phyloP scores from a whole-genome alignment of 2,329 filamentous ascomycete species.

The Dactylellina parvicollis region DNA sequence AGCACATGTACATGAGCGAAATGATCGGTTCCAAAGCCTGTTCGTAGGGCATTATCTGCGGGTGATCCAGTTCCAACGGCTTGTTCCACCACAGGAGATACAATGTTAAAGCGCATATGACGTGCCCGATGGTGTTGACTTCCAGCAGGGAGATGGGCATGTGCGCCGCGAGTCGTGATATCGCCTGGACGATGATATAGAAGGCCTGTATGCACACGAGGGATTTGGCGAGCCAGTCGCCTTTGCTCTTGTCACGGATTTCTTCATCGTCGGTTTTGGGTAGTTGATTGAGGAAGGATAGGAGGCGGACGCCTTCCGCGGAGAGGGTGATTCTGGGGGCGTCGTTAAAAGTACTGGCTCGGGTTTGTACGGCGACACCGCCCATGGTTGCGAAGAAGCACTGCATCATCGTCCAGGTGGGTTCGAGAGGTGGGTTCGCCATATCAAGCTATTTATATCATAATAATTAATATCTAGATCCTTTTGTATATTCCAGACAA shows the following conservation, averaged over 20 bases:
- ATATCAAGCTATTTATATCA: constrained; percentile 13
- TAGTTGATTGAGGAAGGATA: constrained; percentile 41
- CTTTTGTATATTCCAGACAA: too few relatives aligned
- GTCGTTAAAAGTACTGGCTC: constrained; percentile 29
- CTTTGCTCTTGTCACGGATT: constrained; percentile 59
- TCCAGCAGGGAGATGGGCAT: constrained; percentile 58
- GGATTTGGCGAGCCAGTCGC: constrained; percentile 57
- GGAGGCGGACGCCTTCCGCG: constrained; percentile 30
- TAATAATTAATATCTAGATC: neutral
- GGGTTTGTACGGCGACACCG: constrained; percentile 42
- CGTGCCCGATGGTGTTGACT: constrained; percentile 58
- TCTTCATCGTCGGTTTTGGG: constrained; percentile 53
- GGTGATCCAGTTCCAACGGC: constrained; percentile 55
- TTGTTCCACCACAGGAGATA: constrained; percentile 59
- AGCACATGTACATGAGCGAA: constrained; percentile 46
- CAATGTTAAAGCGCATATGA: constrained; percentile 56
- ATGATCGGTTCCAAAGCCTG: constrained; percentile 18
- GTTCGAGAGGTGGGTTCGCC: constrained; percentile 35
- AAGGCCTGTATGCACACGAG: constrained; percentile 58
- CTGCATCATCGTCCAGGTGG: constrained; percentile 47
- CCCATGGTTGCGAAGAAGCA: constrained; percentile 52
- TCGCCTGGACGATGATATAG: constrained; percentile 57
- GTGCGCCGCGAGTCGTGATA: constrained; percentile 52
- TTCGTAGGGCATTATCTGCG: constrained; percentile 34
- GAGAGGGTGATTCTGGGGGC: constrained; percentile 32